Evolutionary conservation across 805 yeast genomes (phyloP).

Genomic region (Clavispora fructus): DNA sequence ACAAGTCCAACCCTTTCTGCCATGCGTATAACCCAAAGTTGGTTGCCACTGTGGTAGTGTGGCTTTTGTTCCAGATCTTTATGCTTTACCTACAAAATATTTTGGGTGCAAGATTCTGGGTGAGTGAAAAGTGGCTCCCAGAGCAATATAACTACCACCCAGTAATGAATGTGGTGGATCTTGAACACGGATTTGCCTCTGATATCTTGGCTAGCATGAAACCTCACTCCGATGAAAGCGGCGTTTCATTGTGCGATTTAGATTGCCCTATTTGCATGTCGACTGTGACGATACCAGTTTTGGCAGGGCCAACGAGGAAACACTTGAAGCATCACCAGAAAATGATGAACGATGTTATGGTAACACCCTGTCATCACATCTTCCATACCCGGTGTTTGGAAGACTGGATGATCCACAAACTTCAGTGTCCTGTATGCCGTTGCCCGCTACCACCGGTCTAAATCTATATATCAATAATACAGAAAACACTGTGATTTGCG

Average conservation of each 20-base stretch:
- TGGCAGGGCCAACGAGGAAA: slow-evolving; percentile 3
- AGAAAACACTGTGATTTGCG: no score
- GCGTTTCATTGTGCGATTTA: slow-evolving; percentile 39
- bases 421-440: slow-evolving; percentile 94
- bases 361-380: slow-evolving; percentile 87
- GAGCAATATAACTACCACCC: slow-evolving; percentile 83
- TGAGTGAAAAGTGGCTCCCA: slow-evolving; percentile 72
- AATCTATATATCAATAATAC: no score
- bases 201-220: slow-evolving; percentile 40
- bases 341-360: slow-evolving; percentile 51
- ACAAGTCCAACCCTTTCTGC: slow-evolving; percentile 55
- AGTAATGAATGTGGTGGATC: slow-evolving; percentile 49
- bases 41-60: slow-evolving; percentile 41
- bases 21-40: slow-evolving; percentile 60
- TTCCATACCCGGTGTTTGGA: slow-evolving; percentile 89
- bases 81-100: slow-evolving; percentile 58
- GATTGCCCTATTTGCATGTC: slow-evolving; percentile 90
- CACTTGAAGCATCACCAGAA: slow-evolving; percentile 6
- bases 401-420: slow-evolving; percentile 87
- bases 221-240: slow-evolving; percentile 22
- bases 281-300: slow-evolving; percentile 9
- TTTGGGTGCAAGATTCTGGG: slow-evolving; percentile 78
- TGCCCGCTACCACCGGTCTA: slow-evolving; percentile 72
- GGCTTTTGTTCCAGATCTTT: slow-evolving; percentile 58
- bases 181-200: slow-evolving; percentile 52